Base-by-base conservation (phyloP, 192 early-diverging fungal species). In the Podila horticola region DNA sequence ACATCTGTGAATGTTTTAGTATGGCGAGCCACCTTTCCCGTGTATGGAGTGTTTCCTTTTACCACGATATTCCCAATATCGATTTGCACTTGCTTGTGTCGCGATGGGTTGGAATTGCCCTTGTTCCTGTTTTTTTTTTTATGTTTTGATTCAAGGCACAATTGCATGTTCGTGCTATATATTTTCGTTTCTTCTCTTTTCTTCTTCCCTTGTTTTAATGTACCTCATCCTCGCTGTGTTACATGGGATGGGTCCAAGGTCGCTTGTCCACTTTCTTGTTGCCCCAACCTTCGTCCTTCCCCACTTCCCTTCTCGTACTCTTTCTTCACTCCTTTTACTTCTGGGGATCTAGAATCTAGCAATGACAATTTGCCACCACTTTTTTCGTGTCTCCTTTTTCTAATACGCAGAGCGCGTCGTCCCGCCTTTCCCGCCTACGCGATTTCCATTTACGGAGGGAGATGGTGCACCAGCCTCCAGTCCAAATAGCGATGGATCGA, bases 61-160 rank as follows among this genome's bases (percentile, higher is more conserved):
- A n/a, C 52, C 52, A 55, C 52, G 52, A 55, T 55, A 55, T 55
- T 55, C 52, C 52, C 52, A 55, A 55, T 55, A 55, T 55, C 52
- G 24, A 55, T 55, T 26, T 55, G 52, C 20, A 55, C 52, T 55
- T 55, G 52, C 52, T 55, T 55, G n/a, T 55, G 52, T 52, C 50
- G 50, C 50, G 50, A 52, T 52, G 50, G 50, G 50, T 55, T 55
- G 52, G 52, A 55, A 55, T 55, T 55, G 52, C 24, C 52, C 52
- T 55, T 55, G 52, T 55, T 55, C 52, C 52, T 55, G 52, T 26
- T 26, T 52, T n/a, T 55, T 55, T 20, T 55, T 55, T 9, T 20
- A 26, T 55, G 24, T 55, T 26, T 55, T 55, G 20, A 55, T n/a
- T 22, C 24, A 26, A 24, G 1, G 52, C 50, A 12, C 22, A 52